A percentile compares a stretch with the other conserved stretches of the same genome.
These are phyloP conservation scores for Claviceps quebecensis DNA, from an alignment of 2,329 filamentous ascomycete species.

Conservation along the genomic window DNA sequence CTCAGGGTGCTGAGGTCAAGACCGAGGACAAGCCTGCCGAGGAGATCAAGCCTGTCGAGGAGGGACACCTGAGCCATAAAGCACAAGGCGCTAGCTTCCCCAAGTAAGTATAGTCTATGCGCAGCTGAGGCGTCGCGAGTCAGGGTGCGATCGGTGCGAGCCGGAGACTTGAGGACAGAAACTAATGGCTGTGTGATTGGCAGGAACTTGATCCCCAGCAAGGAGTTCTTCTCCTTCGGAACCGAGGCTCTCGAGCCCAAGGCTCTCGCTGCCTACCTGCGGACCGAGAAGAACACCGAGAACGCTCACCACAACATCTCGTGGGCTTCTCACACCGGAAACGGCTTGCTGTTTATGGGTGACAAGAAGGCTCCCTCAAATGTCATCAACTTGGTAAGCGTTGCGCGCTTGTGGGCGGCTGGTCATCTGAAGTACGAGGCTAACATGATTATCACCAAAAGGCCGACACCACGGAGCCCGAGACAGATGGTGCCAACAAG, in stretches of 20 bases:
- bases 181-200: slow-evolving; percentile 22
- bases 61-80: slow-evolving; percentile 84
- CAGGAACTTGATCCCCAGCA: slow-evolving; percentile 72
- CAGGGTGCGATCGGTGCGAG: background rate
- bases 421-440: too few relatives aligned
- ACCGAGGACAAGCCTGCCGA: slow-evolving; percentile 28
- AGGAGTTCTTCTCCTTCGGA: slow-evolving; percentile 86
- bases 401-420: too few relatives aligned
- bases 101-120: slow-evolving; percentile 50
- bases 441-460: slow-evolving; percentile 12
- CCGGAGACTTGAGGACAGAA: too few relatives aligned
- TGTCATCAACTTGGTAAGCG: slow-evolving; percentile 70
- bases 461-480: slow-evolving; percentile 53
- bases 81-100: slow-evolving; percentile 64
- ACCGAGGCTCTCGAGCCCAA: slow-evolving; percentile 60
- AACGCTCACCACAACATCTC: slow-evolving; percentile 66
- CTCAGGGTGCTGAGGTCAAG: slow-evolving; percentile 24
- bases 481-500: slow-evolving; percentile 62
- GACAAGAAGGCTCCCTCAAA: slow-evolving; percentile 72
- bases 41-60: slow-evolving; percentile 57
- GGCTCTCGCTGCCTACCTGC: slow-evolving; percentile 62
- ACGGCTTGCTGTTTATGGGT: slow-evolving; percentile 84
- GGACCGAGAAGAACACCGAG: slow-evolving; percentile 70
- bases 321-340: slow-evolving; percentile 87
- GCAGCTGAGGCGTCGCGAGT: background rate